These are phyloP conservation scores for Calonectria hongkongensis DNA, from an alignment of 2,329 filamentous ascomycete genomes.

Conservation along the genomic window DNA sequence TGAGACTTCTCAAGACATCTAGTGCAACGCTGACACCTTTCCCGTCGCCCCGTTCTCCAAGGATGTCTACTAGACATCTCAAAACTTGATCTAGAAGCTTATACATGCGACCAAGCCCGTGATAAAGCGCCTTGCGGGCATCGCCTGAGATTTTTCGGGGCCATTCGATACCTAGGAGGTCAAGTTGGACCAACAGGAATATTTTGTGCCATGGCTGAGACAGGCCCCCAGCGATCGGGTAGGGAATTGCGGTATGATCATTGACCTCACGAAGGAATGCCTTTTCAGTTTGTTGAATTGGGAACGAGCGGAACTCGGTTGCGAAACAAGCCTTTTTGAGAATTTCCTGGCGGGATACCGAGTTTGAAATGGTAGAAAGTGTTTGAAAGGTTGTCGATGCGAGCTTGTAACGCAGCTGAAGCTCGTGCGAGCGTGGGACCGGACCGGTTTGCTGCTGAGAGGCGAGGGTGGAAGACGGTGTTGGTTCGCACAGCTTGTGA, in stretches of 20 bases:
- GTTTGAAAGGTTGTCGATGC: slow-evolving; percentile 57
- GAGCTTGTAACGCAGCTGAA: slow-evolving; percentile 60
- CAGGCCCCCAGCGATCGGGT: slow-evolving; percentile 64
- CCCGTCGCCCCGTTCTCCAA: slow-evolving; percentile 73
- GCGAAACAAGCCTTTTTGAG: slow-evolving; percentile 63
- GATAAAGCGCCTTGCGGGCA: slow-evolving; percentile 58
- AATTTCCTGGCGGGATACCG: slow-evolving; percentile 58
- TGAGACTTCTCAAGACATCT: slow-evolving; percentile 85
- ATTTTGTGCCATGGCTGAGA: slow-evolving; percentile 82
- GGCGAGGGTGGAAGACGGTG: neutral
- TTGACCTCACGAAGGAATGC: slow-evolving; percentile 63
- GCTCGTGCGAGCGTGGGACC: slow-evolving; percentile 47
- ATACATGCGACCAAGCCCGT: slow-evolving; percentile 58
- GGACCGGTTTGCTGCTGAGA: neutral
- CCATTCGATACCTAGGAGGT: slow-evolving; percentile 78
- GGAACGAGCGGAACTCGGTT: slow-evolving; percentile 62
- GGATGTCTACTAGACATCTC: slow-evolving; percentile 62
- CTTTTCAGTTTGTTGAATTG: slow-evolving; percentile 59
- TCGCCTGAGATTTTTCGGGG: slow-evolving; percentile 67
- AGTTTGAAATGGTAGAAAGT: slow-evolving; percentile 52
- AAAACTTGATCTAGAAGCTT: slow-evolving; percentile 58
- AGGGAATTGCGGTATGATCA: slow-evolving; percentile 61
- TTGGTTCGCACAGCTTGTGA: neutral
- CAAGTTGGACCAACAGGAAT: slow-evolving; percentile 83
- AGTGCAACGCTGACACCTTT: slow-evolving; percentile 80